Evolutionary conservation across 257 asterid genomes (phyloP).

Genomic region (Scutellaria galericulata): DNA sequence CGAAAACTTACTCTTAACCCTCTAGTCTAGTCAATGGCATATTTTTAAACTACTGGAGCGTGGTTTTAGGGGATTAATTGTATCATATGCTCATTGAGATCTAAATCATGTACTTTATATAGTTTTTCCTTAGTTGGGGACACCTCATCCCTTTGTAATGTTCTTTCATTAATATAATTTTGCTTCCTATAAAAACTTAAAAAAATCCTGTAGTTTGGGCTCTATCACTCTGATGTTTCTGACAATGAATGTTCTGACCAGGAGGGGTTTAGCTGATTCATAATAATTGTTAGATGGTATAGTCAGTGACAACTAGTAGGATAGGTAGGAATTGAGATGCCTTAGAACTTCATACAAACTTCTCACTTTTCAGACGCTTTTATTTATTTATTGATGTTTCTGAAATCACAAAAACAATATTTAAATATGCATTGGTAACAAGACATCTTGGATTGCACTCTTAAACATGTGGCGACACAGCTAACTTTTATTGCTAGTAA

Average conservation of each 20-base stretch:
- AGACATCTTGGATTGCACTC: background rate
- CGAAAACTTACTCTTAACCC: background rate
- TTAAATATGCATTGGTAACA: background rate
- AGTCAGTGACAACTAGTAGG: background rate
- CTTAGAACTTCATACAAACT: too few relatives aligned
- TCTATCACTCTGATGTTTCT: background rate
- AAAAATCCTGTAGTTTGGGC: constrained; percentile 1
- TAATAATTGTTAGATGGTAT: too few relatives aligned
- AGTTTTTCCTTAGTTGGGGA: too few relatives aligned
- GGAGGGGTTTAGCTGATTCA: background rate
- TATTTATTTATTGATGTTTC: background rate
- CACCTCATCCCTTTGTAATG: too few relatives aligned
- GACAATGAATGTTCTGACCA: background rate
- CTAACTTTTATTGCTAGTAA: background rate
- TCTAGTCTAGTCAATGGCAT: background rate
- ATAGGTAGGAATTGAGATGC: too few relatives aligned
- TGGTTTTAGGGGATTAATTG: background rate
- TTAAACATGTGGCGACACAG: background rate
- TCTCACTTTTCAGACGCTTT: background rate
- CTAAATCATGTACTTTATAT: too few relatives aligned
- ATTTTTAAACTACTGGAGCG: background rate
- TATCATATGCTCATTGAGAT: too few relatives aligned
- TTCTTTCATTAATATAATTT: too few relatives aligned
- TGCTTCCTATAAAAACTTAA: too few relatives aligned
- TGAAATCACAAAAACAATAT: background rate